These are phyloP conservation scores for Pythium scleroteichum DNA, from an alignment of 352 stramenopile species.

Conservation along the genomic window DNA sequence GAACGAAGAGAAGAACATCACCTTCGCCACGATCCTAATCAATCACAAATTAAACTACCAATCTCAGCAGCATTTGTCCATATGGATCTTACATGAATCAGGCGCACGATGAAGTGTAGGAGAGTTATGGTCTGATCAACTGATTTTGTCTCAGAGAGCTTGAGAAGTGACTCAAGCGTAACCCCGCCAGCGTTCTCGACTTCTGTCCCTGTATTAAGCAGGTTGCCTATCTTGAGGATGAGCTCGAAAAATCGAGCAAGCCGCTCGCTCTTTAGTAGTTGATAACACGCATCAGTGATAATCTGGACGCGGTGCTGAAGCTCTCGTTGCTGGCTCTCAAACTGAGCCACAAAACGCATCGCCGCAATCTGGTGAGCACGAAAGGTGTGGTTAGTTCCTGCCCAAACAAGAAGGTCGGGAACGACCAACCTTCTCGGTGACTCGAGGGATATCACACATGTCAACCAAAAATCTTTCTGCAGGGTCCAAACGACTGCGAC, in stretches of 20 bases:
- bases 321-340: conserved; percentile 56
- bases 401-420: too few relatives aligned
- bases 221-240: conserved; percentile 71
- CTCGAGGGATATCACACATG: conserved; percentile 66
- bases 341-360: conserved; percentile 71
- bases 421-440: conserved; percentile 64
- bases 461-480: conserved; percentile 71
- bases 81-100: conserved; percentile 62
- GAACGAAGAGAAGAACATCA: conserved; percentile 66
- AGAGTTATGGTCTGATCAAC: conserved; percentile 73
- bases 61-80: too few relatives aligned
- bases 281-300: conserved; percentile 62
- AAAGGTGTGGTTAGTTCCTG: too few relatives aligned
- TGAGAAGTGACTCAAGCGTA: conserved; percentile 72
- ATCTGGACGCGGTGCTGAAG: conserved; percentile 42
- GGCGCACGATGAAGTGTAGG: conserved; percentile 75
- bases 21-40: conserved; percentile 65
- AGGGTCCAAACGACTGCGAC: conserved; percentile 45
- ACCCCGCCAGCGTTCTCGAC: conserved; percentile 67
- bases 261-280: conserved; percentile 69
- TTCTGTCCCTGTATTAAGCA: conserved; percentile 72
- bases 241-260: conserved; percentile 78
- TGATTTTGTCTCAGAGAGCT: conserved; percentile 85
- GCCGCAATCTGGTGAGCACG: conserved; percentile 44
- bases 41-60: background rate